Conservation (phyloP, 2,329 filamentous ascomycete genomes). For the Sarocladiaceae sp. region DNA sequence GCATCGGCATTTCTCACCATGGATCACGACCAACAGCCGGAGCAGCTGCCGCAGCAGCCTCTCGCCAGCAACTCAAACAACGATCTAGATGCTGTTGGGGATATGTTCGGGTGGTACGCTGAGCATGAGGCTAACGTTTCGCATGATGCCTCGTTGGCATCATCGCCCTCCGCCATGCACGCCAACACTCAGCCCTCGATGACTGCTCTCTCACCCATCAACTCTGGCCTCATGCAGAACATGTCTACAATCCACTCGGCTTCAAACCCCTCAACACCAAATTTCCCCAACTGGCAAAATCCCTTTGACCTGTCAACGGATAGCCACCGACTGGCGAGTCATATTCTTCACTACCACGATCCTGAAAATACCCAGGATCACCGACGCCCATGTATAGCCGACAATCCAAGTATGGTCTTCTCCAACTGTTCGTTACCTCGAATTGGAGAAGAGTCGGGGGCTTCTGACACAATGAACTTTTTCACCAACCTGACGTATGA, state of each 20-base stretch:
- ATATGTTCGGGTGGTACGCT: slow-evolving; percentile 8
- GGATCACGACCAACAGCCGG: slow-evolving; percentile 2
- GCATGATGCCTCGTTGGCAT: slow-evolving; percentile 6
- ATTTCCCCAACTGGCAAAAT: slow-evolving; percentile 14
- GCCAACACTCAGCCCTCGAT: slow-evolving; percentile 14
- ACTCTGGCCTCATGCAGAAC: slow-evolving; percentile 6
- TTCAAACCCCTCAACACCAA: slow-evolving; percentile 7
- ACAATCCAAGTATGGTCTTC: slow-evolving; percentile 19
- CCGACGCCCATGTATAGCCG: slow-evolving; percentile 20
- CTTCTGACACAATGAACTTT: background rate
- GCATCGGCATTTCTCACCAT: too few relatives aligned
- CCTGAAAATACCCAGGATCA: slow-evolving; percentile 17
- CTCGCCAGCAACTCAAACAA: background rate
- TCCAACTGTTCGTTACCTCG: slow-evolving; percentile 22
- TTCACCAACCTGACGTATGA: slow-evolving; percentile 11
- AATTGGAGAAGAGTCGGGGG: slow-evolving; percentile 12
- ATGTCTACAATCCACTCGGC: slow-evolving; percentile 2
- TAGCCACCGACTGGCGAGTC: slow-evolving; percentile 16
- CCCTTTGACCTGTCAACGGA: slow-evolving; percentile 16
- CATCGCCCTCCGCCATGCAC: slow-evolving; percentile 8
- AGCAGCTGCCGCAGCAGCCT: slow-evolving; percentile 3
- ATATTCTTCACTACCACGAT: slow-evolving; percentile 25
- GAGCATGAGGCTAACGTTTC: slow-evolving; percentile 1
- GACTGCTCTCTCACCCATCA: slow-evolving; percentile 11
- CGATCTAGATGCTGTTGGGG: slow-evolving; percentile 2